Conservation (phyloP, 1,284 basidiomycete genomes). For the Puccinia coronata region DNA sequence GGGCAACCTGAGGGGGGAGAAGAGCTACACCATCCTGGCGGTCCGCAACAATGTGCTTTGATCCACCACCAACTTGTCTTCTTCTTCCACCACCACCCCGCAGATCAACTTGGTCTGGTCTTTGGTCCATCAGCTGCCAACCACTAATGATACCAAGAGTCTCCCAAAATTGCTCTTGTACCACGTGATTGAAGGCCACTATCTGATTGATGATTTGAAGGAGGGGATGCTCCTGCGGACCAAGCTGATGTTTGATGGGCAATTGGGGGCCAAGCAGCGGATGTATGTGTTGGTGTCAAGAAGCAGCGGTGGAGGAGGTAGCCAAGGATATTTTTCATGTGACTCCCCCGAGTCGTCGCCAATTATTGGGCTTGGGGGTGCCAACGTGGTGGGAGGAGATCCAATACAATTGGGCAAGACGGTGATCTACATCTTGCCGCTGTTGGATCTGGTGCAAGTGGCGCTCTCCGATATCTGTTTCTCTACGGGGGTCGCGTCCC, state of each 20-base stretch:
- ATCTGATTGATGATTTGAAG: slow-evolving; percentile 69
- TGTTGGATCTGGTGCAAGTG: slow-evolving; percentile 76
- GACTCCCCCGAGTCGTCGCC: slow-evolving; percentile 59
- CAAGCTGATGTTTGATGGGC: slow-evolving; percentile 61
- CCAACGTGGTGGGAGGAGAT: slow-evolving; percentile 72
- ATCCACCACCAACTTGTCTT: no score
- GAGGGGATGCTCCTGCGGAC: slow-evolving; percentile 77
- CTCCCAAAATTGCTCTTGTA: slow-evolving; percentile 71
- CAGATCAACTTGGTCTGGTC: slow-evolving; percentile 54
- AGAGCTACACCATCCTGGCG: slow-evolving; percentile 78
- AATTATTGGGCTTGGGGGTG: slow-evolving; percentile 79
- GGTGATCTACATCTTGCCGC: slow-evolving; percentile 87
- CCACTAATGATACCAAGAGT: slow-evolving; percentile 68
- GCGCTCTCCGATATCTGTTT: slow-evolving; percentile 78
- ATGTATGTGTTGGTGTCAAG: slow-evolving; percentile 68
- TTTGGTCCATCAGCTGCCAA: slow-evolving; percentile 63
- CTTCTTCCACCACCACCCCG: not conserved
- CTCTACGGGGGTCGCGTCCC: slow-evolving; percentile 83
- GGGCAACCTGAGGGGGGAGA: slow-evolving; percentile 63
- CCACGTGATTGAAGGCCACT: slow-evolving; percentile 80
- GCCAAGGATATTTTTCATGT: slow-evolving; percentile 60
- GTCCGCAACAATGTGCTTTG: slow-evolving; percentile 80
- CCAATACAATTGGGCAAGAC: slow-evolving; percentile 74
- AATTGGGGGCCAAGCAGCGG: slow-evolving; percentile 65
- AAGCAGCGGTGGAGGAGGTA: no score